phyloP scores from a whole-genome alignment of 139 green algal genomes.

The Ettlia oleoabundans region DNA sequence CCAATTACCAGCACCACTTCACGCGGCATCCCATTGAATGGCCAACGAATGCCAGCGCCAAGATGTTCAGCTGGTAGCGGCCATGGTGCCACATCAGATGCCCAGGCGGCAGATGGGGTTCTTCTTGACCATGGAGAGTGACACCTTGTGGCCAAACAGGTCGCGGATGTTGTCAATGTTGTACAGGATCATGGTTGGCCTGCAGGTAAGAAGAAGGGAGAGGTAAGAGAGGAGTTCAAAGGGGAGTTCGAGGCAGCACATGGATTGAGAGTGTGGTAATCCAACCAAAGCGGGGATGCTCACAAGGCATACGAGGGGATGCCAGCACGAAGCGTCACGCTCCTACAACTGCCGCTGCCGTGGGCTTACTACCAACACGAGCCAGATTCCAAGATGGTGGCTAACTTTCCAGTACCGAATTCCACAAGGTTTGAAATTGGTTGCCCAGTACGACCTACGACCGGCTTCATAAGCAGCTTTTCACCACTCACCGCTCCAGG shows the following conservation, averaged over 20 bases:
- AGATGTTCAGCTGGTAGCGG: too few species aligned
- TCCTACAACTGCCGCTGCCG: too few species aligned
- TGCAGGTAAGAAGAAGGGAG: conserved; percentile 12
- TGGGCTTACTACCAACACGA: background rate
- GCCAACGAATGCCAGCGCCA: too few species aligned
- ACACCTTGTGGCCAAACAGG: conserved; percentile 97
- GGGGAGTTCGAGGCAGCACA: background rate
- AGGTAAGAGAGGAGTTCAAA: background rate
- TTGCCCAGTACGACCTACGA: too few species aligned
- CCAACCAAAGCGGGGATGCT: too few species aligned
- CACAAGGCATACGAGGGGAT: background rate
- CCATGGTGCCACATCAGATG: too few species aligned
- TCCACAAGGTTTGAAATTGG: too few species aligned
- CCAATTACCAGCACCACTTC: too few species aligned
- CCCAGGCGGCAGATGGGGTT: conserved; percentile 97
- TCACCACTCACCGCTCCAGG: conserved; percentile 65
- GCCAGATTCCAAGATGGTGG: too few species aligned
- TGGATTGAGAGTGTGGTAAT: too few species aligned
- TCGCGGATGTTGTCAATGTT: conserved; percentile 99
- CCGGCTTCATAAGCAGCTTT: background rate
- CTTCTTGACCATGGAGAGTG: conserved; percentile 86
- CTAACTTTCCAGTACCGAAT: too few species aligned
- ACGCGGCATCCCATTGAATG: too few species aligned
- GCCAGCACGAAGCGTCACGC: background rate
- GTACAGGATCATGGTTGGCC: conserved; percentile 99